Evolutionary conservation across 768 basidiomycete genomes (phyloP).

Genomic region (Tulasnella sp.): DNA sequence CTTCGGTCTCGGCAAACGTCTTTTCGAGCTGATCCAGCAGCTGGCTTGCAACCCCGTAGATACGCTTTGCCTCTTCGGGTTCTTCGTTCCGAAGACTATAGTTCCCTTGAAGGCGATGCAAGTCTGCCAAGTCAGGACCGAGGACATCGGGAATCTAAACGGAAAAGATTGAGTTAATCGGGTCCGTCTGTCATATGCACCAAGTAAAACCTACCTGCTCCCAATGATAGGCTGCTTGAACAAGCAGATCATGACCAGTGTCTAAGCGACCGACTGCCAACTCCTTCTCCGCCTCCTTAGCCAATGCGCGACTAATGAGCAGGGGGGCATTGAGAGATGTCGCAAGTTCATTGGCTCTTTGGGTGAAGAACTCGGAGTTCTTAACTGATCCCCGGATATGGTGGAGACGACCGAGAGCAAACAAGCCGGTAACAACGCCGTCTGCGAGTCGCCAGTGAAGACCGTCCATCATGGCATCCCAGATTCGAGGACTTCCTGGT

Average conservation of each 20-base stretch:
- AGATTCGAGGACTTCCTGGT: neutral
- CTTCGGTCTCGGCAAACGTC: slow-evolving; percentile 33
- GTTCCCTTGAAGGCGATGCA: slow-evolving; percentile 50
- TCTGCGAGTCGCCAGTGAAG: slow-evolving; percentile 72
- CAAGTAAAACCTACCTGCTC: slow-evolving; percentile 31
- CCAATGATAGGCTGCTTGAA: slow-evolving; percentile 42
- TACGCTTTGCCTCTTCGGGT: slow-evolving; percentile 40
- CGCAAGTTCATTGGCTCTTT: slow-evolving; percentile 69
- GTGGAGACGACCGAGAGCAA: slow-evolving; percentile 59
- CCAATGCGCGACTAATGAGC: slow-evolving; percentile 55
- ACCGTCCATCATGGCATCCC: slow-evolving; percentile 39
- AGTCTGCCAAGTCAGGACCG: slow-evolving; percentile 52
- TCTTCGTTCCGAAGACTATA: slow-evolving; percentile 40
- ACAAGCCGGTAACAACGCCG: slow-evolving; percentile 56
- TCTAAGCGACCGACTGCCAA: slow-evolving; percentile 53
- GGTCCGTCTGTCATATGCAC: slow-evolving; percentile 4
- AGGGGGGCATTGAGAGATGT: slow-evolving; percentile 57
- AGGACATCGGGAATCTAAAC: slow-evolving; percentile 24
- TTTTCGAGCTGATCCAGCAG: slow-evolving; percentile 58
- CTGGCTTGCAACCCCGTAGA: slow-evolving; percentile 49
- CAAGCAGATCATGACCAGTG: slow-evolving; percentile 49
- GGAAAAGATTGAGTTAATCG: neutral
- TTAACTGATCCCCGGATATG: slow-evolving; percentile 68
- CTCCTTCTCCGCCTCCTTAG: slow-evolving; percentile 61
- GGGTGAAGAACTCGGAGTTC: slow-evolving; percentile 77